phyloP scores from a whole-genome alignment of 257 asterid genomes.

The Salvia rosmarinus region DNA sequence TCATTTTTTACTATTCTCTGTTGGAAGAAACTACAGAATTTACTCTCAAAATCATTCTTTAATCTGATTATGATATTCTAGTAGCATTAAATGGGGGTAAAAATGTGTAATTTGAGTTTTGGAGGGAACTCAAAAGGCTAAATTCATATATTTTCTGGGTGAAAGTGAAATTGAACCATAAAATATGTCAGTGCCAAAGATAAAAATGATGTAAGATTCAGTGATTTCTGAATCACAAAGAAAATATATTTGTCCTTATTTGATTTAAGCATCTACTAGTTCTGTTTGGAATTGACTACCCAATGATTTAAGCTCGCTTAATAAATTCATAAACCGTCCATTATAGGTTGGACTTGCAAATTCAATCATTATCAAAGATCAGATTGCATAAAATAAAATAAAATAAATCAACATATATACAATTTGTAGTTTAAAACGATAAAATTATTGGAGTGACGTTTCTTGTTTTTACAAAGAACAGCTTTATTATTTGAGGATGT shows the following conservation, averaged over 20 bases:
- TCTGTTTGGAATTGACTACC: conserved; percentile 22
- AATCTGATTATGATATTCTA: background rate
- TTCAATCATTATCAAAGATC: background rate
- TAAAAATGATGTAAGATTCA: conserved; percentile 29
- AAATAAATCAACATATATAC: background rate
- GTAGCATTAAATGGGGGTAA: background rate
- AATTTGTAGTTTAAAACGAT: background rate
- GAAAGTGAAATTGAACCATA: background rate
- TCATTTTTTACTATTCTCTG: background rate
- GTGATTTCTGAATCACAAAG: conserved; percentile 22
- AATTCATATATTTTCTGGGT: background rate
- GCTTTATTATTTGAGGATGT: background rate
- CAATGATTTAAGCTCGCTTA: conserved; percentile 15
- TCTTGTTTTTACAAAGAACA: conserved; percentile 1
- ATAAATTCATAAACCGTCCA: conserved; percentile 9
- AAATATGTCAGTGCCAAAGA: conserved; percentile 5
- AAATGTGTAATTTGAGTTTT: background rate
- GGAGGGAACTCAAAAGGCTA: background rate
- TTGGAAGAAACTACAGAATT: too few relatives aligned
- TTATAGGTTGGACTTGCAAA: background rate
- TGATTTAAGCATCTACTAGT: conserved; percentile 17
- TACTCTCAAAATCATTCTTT: background rate
- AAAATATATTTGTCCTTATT: conserved; percentile 23
- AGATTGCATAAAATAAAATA: background rate
- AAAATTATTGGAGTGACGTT: background rate